Evolutionary conservation across 192 early-diverging fungal genomes (phyloP), one percentile per base, ranked within the genome.

Genomic region (Coemansia sp.): DNA sequence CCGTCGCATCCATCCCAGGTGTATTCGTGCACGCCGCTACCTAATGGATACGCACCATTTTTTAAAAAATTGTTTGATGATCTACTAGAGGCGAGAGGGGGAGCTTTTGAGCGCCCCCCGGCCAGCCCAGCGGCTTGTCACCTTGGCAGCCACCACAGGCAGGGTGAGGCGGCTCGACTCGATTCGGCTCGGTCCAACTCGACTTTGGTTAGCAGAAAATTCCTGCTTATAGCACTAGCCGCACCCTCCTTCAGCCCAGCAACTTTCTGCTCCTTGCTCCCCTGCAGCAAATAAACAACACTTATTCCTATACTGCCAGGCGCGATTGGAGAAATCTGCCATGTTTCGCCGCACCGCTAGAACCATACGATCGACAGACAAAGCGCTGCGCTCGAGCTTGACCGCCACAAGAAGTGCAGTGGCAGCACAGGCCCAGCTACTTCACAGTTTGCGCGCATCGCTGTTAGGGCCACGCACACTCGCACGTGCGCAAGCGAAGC

Each of bases 11-110:
- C 51, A 54, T 54, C 51, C 4, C 22, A 25, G 47, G 47, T 25
- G n/a, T 51, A 25, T n/a, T 66, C 39, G 38, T 29, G 29, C 35
- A 31, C 27, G 51, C 15, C 17, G 51, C 51, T 29, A 54, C 41
- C 31, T 24, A 39, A 79, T 70, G 71, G 76, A 79, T 79, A 73
- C 76, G 76, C 63, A 79, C 76, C 76, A 79, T 79, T 79, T 73
- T 79, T 42, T 27, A 25, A n/a, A n/a, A n/a, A n/a, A n/a, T n/a
- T 53, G 43, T 54, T 54, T 25, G 27, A n/a, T n/a, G n/a, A n/a
- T n/a, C n/a, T n/a, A 51, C 47, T 51, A 27, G 47, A 51, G 27
- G 47, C 24, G 24, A 51, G 68, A 65, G 63, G 59, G 27, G 43
- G 63, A 60, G 39, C 59, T 38, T 41, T 17, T 56, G 32, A 6